Base-by-base conservation (phyloP, 441 rosid genomes). In the Daphne laureola region DNA sequence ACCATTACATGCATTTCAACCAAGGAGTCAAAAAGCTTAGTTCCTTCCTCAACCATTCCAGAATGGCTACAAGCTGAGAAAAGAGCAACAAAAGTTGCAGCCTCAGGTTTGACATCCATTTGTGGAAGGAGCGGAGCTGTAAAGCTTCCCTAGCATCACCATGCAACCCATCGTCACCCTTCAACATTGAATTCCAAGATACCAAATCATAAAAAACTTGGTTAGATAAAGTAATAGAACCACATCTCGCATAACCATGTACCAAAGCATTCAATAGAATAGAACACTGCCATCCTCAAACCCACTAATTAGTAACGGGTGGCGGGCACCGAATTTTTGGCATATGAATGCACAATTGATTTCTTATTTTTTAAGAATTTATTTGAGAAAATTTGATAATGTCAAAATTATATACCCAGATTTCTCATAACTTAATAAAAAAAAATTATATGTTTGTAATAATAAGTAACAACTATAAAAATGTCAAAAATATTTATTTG, bases 41-140 rank as follows among this genome's bases (percentile, higher is more conserved):
- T 66, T 21, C 92, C 89, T 67, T 87, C 74, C 72, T 80, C 81
- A 54, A 80, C 87, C 65, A 77, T 64, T 57, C 95, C 95, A 54
- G 83, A 72, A 60, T 87, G 95, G 73, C 92, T 80, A 49, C 92
- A 87, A 50, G 95, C 95, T n/a, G 82, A 76, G 49, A 87, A 89
- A 47, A 87, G 70, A 5, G 92, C 79, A 52, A 87, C 78, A 63
- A 84, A 79, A 42, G 95, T 84, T 0, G 86, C 72, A 59, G 89
- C 67, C 73, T 84, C 95, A 0, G 95, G 87, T 41, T 42, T 57
- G 41, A 73, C 52, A 55, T 80, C 67, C 90, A 87, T 84, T 67
- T 65, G 52, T 5, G 51, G 46, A 63, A 79, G 84, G 27, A 87
- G 80, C 17, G 84, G 27, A 87, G 80, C 17, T 41, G 64, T 57